phyloP scores from a whole-genome alignment of 169 alveolate genomes.

The Plasmodium vivax region DNA sequence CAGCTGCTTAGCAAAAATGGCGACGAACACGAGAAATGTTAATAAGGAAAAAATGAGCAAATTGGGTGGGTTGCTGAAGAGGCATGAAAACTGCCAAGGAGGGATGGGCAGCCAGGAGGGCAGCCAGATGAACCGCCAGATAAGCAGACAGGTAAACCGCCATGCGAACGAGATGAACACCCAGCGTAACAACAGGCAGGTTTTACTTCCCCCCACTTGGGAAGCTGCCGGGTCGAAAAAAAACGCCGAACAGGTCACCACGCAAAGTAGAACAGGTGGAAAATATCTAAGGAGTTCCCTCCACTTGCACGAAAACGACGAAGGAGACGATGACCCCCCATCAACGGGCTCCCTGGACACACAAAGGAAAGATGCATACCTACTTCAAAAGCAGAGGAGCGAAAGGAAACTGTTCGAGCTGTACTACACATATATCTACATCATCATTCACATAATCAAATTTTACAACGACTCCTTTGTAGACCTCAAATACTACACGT shows the following conservation, averaged over 20 bases:
- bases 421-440: slow-evolving; percentile 67
- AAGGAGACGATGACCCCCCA: background rate
- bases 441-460: slow-evolving; percentile 62
- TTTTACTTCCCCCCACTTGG: background rate
- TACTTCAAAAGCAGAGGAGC: slow-evolving; percentile 31
- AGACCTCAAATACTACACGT: slow-evolving; percentile 56
- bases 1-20: background rate
- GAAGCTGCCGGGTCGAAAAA: background rate
- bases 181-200: background rate
- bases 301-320: background rate
- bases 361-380: slow-evolving; percentile 11
- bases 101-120: no score
- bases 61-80: background rate
- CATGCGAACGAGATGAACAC: background rate
- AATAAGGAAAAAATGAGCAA: background rate
- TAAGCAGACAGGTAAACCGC: background rate
- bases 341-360: background rate
- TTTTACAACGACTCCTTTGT: slow-evolving; percentile 67
- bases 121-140: background rate
- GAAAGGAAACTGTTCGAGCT: slow-evolving; percentile 67
- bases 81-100: no score
- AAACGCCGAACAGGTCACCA: background rate
- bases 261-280: background rate
- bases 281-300: background rate
- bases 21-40: slow-evolving; percentile 31